Evolutionary conservation across 345 rosid genomes (phyloP).

Genomic region (Draba incana): DNA sequence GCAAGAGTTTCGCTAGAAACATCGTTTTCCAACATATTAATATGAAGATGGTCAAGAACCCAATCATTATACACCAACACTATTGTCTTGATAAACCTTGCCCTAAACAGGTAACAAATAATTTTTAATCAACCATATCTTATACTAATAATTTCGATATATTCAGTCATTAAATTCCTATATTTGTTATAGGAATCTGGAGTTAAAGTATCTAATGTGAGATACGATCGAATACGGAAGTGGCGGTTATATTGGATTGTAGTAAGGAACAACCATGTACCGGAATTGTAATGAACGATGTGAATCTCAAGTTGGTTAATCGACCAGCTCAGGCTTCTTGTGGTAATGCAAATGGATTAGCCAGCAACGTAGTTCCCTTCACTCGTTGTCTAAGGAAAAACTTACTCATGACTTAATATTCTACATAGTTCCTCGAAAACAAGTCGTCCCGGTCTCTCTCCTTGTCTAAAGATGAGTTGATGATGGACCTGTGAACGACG

Average conservation of each 20-base stretch:
- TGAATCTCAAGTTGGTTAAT: conserved; percentile 45
- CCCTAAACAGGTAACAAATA: conserved; percentile 44
- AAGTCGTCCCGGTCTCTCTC: conserved; percentile 11
- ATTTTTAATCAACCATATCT: not conserved
- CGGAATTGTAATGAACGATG: conserved; percentile 52
- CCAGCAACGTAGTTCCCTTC: conserved; percentile 30
- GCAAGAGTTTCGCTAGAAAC: conserved; percentile 58
- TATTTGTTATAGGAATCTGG: conserved; percentile 57
- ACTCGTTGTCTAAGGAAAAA: conserved; percentile 34
- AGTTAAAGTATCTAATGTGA: conserved; percentile 61
- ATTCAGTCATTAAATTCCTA: conserved; percentile 1
- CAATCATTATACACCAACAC: conserved; percentile 65
- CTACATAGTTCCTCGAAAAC: not conserved
- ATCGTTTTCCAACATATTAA: conserved; percentile 55
- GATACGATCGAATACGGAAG: conserved; percentile 60
- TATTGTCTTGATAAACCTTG: conserved; percentile 62
- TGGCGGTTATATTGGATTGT: conserved; percentile 70
- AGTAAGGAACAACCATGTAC: conserved; percentile 62
- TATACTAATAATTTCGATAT: not conserved
- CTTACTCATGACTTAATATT: not conserved
- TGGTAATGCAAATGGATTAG: conserved; percentile 32
- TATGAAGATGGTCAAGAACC: conserved; percentile 63
- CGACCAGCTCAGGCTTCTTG: conserved; percentile 33
- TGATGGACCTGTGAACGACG: conserved; percentile 15
- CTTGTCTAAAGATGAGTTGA: conserved; percentile 7